Conservation (phyloP, 1,284 basidiomycete species). For the Golubevia sp. region DNA sequence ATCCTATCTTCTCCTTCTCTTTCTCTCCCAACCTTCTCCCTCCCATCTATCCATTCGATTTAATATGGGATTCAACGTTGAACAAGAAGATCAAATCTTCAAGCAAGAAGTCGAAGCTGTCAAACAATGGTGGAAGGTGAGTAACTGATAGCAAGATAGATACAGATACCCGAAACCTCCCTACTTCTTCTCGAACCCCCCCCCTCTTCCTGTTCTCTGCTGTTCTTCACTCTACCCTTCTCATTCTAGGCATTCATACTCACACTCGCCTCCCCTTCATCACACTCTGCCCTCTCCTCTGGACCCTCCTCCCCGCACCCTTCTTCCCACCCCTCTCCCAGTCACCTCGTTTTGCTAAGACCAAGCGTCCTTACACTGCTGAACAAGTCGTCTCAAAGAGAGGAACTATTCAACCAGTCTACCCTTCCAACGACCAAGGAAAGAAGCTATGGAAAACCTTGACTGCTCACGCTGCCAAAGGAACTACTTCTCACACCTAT, state of each 20-base stretch:
- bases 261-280: not conserved
- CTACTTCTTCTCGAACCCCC: not conserved
- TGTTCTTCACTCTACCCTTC: not conserved
- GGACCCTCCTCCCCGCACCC: not conserved
- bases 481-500: conserved; percentile 84
- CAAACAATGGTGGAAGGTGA: conserved; percentile 60
- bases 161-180: conserved; percentile 4
- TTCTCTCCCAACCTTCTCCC: not conserved
- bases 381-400: conserved; percentile 91
- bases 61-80: conserved; percentile 22
- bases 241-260: not conserved
- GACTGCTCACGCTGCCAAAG: conserved; percentile 65
- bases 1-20: not conserved
- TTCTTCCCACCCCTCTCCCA: conserved; percentile 58
- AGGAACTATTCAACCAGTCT: conserved; percentile 81
- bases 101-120: conserved; percentile 54
- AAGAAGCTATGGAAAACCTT: conserved; percentile 84
- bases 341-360: conserved; percentile 82
- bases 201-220: not conserved
- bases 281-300: conserved; percentile 1
- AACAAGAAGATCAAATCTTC: conserved; percentile 50
- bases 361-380: conserved; percentile 87
- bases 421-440: conserved; percentile 81
- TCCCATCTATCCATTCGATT: not conserved
- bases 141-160: not conserved